Percentiles rank a stretch among this genome's conserved stretches.
phyloP scores from a whole-genome alignment of 2,329 filamentous ascomycete species.

The Botryotinia calthae region DNA sequence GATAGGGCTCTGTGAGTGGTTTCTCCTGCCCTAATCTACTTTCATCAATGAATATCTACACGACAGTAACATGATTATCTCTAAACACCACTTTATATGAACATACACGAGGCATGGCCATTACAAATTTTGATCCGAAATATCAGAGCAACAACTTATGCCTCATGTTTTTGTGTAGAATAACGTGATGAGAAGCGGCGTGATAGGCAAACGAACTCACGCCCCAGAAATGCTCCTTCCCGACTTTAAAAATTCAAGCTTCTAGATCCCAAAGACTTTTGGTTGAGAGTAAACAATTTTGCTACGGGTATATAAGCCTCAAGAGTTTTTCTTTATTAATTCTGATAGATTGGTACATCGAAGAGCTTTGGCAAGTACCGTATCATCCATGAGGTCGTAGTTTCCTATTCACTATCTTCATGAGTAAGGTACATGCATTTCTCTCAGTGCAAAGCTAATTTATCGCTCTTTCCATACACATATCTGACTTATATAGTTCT shows the following conservation, averaged over 20 bases:
- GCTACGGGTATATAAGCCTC: neutral
- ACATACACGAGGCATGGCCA: rapidly evolving
- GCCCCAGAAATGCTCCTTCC: rapidly evolving
- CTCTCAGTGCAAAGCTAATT: neutral
- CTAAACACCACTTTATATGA: neutral
- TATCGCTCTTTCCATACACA: neutral
- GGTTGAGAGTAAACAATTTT: neutral
- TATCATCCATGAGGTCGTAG: neutral
- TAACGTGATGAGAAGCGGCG: too few relatives aligned
- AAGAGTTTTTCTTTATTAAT: neutral
- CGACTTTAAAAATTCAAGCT: neutral
- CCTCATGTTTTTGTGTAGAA: neutral
- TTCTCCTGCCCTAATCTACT: neutral
- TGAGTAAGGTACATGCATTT: neutral
- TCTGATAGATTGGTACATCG: neutral
- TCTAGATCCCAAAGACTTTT: neutral
- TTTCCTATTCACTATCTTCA: neutral
- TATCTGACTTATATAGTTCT: neutral
- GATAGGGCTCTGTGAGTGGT: rapidly evolving
- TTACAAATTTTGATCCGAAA: neutral
- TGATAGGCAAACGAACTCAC: neutral
- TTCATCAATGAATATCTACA: neutral
- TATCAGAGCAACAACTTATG: neutral
- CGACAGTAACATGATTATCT: neutral
- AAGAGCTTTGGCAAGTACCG: neutral